Evolutionary conservation across 169 alveolate genomes (phyloP).

Genomic region (Plasmodium malariae): DNA sequence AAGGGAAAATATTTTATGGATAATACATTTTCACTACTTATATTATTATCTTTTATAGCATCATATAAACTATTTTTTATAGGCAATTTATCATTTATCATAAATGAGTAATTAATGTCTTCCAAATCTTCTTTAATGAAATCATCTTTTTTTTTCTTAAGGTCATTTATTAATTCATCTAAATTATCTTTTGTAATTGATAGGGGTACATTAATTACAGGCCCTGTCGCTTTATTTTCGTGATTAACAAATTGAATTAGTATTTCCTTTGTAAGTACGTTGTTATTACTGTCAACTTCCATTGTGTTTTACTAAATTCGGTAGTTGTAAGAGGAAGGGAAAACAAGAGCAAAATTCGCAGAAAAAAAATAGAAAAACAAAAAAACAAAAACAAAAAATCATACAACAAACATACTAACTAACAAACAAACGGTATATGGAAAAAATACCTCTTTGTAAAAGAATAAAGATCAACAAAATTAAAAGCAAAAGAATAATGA

Average conservation of each 20-base stretch:
- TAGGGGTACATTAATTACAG: slow-evolving; percentile 70
- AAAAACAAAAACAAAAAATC: background rate
- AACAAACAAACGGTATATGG: too few species aligned
- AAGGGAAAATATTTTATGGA: slow-evolving; percentile 87
- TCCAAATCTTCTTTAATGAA: slow-evolving; percentile 78
- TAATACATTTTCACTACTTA: slow-evolving; percentile 86
- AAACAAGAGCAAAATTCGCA: background rate
- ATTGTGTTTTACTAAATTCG: background rate
- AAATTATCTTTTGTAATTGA: slow-evolving; percentile 83
- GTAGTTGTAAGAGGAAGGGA: background rate
- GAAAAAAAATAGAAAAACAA: background rate
- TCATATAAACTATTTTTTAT: slow-evolving; percentile 81
- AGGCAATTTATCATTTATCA: slow-evolving; percentile 82
- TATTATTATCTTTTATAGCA: slow-evolving; percentile 77
- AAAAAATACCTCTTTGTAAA: too few species aligned
- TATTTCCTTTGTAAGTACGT: slow-evolving; percentile 23
- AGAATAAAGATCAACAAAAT: too few species aligned
- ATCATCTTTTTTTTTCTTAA: slow-evolving; percentile 73
- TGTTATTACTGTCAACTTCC: slow-evolving; percentile 24
- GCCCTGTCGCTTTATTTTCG: slow-evolving; percentile 65
- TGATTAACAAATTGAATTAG: slow-evolving; percentile 75
- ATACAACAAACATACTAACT: too few species aligned
- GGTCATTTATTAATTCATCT: slow-evolving; percentile 81
- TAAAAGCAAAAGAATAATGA: too few species aligned
- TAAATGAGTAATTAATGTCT: slow-evolving; percentile 80